Percentiles rank a stretch among this genome's conserved stretches.
phyloP scores from a whole-genome alignment of 352 stramenopile genomes.

The Sclerospora graminicola region DNA sequence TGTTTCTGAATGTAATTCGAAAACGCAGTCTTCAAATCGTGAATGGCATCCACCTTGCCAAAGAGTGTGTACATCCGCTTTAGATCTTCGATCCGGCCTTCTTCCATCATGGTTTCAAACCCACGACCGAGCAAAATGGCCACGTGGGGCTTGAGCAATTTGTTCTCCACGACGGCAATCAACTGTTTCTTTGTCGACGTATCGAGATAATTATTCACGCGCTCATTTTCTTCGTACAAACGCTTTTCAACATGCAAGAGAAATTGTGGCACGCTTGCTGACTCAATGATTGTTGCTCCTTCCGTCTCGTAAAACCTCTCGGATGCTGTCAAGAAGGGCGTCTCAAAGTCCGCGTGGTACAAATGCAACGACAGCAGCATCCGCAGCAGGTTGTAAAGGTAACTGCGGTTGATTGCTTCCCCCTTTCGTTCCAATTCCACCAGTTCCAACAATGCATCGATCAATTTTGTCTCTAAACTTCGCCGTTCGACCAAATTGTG shows the following conservation, averaged over 20 bases:
- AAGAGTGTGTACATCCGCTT: slow-evolving; percentile 84
- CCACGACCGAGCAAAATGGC: slow-evolving; percentile 72
- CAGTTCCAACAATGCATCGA: slow-evolving; percentile 66
- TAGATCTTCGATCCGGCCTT: slow-evolving; percentile 69
- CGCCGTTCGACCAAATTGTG: slow-evolving; percentile 43
- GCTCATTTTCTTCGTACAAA: slow-evolving; percentile 71
- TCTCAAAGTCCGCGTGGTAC: slow-evolving; percentile 83
- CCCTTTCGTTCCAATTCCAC: slow-evolving; percentile 84
- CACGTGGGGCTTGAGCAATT: slow-evolving; percentile 81
- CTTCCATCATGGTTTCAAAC: slow-evolving; percentile 83
- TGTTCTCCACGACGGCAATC: slow-evolving; percentile 60
- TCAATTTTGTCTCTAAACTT: slow-evolving; percentile 54
- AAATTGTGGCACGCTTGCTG: slow-evolving; percentile 72
- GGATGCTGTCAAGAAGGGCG: slow-evolving; percentile 77
- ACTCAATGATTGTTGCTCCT: slow-evolving; percentile 47
- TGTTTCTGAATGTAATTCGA: slow-evolving; percentile 69
- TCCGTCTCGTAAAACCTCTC: slow-evolving; percentile 83
- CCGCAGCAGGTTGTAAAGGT: slow-evolving; percentile 69
- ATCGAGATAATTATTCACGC: slow-evolving; percentile 67
- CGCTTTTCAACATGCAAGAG: slow-evolving; percentile 82
- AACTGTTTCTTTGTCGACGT: slow-evolving; percentile 64
- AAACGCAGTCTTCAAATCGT: slow-evolving; percentile 55
- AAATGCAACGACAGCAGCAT: slow-evolving; percentile 82
- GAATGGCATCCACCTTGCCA: slow-evolving; percentile 56
- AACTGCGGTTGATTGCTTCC: slow-evolving; percentile 75